Evolutionary conservation across 805 yeast species (phyloP).

Genomic region (Starmerella ratchasimensis): DNA sequence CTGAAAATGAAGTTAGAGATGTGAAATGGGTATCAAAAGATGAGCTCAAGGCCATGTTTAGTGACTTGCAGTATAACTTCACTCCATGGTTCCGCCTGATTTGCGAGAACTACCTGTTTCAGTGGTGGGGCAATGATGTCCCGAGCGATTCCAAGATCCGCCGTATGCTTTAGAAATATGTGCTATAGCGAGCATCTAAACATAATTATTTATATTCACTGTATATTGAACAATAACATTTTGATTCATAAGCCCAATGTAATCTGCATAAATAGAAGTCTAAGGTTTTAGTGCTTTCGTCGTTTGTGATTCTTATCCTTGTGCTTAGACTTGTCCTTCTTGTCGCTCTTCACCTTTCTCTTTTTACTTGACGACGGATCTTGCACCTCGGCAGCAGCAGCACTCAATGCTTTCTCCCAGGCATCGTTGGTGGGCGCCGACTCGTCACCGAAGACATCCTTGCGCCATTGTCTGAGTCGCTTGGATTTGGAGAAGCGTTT

Average conservation of each 20-base stretch:
- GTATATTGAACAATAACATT: background rate
- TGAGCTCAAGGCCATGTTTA: conserved; percentile 64
- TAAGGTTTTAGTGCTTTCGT: background rate
- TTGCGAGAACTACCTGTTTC: conserved; percentile 76
- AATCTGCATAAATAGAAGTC: background rate
- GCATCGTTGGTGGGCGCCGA: conserved; percentile 28
- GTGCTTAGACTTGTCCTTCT: conserved; percentile 3
- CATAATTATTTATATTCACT: background rate
- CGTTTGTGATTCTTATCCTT: background rate
- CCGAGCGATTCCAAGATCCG: conserved; percentile 13
- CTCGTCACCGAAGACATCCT: conserved; percentile 56
- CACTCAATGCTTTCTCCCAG: conserved; percentile 20
- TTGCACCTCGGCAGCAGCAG: conserved; percentile 1
- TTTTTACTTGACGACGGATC: background rate
- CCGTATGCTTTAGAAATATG: conserved; percentile 16
- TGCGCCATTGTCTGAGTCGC: conserved; percentile 80
- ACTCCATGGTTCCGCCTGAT: conserved; percentile 98
- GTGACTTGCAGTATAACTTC: conserved; percentile 50
- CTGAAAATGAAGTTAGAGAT: conserved; percentile 79
- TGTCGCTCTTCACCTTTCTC: conserved; percentile 10
- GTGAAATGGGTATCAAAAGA: conserved; percentile 53
- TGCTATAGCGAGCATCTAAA: background rate
- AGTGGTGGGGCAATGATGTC: conserved; percentile 63
- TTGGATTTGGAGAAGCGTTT: conserved; percentile 72
- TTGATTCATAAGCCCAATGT: background rate